These are phyloP conservation scores for Kuraishia molischiana DNA, from an alignment of 805 yeast species.

Conservation along the genomic window DNA sequence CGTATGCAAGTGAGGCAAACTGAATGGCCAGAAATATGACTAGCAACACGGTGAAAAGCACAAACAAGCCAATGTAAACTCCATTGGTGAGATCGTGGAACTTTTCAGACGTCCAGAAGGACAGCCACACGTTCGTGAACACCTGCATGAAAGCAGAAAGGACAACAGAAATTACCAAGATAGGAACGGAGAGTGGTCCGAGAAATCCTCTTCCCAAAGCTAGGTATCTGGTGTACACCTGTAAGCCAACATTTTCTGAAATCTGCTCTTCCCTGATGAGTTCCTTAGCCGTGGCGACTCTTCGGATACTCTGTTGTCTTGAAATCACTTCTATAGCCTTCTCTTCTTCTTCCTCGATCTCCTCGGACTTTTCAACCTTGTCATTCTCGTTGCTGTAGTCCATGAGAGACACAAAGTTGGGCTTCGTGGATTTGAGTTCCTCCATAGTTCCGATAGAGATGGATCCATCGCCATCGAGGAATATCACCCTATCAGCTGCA, in stretches of 20 bases:
- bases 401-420: conserved; percentile 28
- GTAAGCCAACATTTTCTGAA: conserved; percentile 7
- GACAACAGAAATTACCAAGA: conserved; percentile 65
- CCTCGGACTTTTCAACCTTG: conserved; percentile 10
- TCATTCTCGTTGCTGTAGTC: conserved; percentile 20
- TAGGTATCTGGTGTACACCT: conserved; percentile 37
- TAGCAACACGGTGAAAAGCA: conserved; percentile 45
- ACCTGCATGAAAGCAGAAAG: conserved; percentile 53
- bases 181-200: conserved; percentile 36
- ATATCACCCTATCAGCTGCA: conserved; percentile 60
- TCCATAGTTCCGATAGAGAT: conserved; percentile 51
- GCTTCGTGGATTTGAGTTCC: conserved; percentile 34
- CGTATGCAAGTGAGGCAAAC: conserved; percentile 36
- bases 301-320: conserved; percentile 4
- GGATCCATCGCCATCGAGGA: conserved; percentile 55
- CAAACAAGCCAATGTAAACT: conserved; percentile 67
- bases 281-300: conserved; percentile 12
- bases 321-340: background rate
- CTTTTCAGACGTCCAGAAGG: conserved; percentile 56
- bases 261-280: conserved; percentile 9
- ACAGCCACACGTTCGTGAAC: conserved; percentile 57
- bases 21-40: conserved; percentile 31
- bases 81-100: conserved; percentile 35
- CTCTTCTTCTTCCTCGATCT: conserved; percentile 6
- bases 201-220: conserved; percentile 44